Base-by-base conservation (phyloP, 768 basidiomycete species). In the Harrya chromipes region DNA sequence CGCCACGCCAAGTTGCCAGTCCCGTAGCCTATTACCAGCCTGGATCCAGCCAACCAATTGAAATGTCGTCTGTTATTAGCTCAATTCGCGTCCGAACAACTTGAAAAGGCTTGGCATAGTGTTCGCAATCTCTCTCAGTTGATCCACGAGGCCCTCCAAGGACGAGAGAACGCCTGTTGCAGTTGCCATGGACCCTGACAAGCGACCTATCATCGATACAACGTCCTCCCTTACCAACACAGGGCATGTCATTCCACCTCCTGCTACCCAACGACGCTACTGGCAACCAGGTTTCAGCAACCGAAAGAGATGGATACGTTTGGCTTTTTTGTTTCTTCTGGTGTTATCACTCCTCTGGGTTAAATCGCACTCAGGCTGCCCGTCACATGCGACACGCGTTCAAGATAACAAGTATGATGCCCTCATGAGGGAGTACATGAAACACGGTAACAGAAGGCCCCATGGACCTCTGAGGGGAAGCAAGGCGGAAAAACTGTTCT, bases 401-500 rank as follows among this genome's bases (percentile, higher is more conserved):
- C 50, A 55, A 29, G 58, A 56, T 24, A 16, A 47, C 31, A 46
- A 51, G 27, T 57, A 61, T 27, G 39, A 23, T 36, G 21, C 40
- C n/a, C 47, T 69, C 13, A 42, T 56, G 0, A 10, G 12, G 24
- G 64, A 60, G 23, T 59, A 57, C 31, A 48, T 56, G 50, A 56
- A 43, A 24, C 40, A 64, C 10, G 53, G 50, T 35, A 50, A 52
- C 41, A 50, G 29, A 40, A 53, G 17, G 40, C 47, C 49, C 13
- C 17, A 47, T 38, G 55, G 51, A 2, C 60, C 66, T 19, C 50
- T 69, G 41, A 64, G 63, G 39, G 71, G 68, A 16, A 70, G 62
- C 50, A 54, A 62, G 33, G 74, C 75, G 1, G 78, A 79, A 63
- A 51, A 73, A 26, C 55, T 75, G 33, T 79, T 75, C 63, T 53